Evolutionary conservation across 352 stramenopile genomes (phyloP).

Genomic region (Phytophthora tentaculata): DNA sequence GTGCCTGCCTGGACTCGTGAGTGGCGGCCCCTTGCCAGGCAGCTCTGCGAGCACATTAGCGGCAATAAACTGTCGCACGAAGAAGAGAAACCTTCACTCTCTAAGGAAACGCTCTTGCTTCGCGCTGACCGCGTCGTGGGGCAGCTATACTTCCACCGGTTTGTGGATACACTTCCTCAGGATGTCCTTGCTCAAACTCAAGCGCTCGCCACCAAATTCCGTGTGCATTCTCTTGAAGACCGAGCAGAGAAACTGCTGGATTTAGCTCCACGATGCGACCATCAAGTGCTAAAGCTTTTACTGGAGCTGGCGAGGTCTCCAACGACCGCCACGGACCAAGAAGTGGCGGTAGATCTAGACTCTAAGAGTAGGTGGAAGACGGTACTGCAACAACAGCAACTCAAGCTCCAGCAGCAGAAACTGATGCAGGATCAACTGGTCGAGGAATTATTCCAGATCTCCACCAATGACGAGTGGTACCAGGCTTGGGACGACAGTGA

Average conservation of each 20-base stretch:
- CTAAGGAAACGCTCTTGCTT: constrained; percentile 40
- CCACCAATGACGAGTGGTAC: constrained; percentile 73
- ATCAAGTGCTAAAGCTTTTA: constrained; percentile 63
- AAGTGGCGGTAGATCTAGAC: constrained; percentile 39
- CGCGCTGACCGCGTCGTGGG: constrained; percentile 56
- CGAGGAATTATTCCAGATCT: constrained; percentile 66
- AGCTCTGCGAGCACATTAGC: constrained; percentile 48
- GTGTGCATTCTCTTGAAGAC: constrained; percentile 59
- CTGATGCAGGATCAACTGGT: constrained; percentile 46
- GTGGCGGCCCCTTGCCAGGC: constrained; percentile 61
- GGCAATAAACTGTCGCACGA: neutral
- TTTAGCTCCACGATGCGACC: constrained; percentile 47
- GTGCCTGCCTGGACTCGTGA: constrained; percentile 62
- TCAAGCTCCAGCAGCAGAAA: constrained; percentile 21
- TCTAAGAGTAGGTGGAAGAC: constrained; percentile 22
- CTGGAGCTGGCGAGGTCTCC: constrained; percentile 61
- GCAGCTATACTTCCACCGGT: constrained; percentile 55
- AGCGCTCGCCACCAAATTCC: constrained; percentile 57
- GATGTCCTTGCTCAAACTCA: constrained; percentile 50
- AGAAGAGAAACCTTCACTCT: neutral
- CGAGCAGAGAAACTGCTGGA: constrained; percentile 42
- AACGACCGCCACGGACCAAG: constrained; percentile 45
- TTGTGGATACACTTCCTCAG: constrained; percentile 56
- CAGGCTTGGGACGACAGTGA: constrained; percentile 59
- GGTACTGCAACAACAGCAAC: constrained; percentile 28